Evolutionary conservation across 495 filamentous ascomycete species (phyloP).

Genomic region (Hyphodiscus hymeniophilus): DNA sequence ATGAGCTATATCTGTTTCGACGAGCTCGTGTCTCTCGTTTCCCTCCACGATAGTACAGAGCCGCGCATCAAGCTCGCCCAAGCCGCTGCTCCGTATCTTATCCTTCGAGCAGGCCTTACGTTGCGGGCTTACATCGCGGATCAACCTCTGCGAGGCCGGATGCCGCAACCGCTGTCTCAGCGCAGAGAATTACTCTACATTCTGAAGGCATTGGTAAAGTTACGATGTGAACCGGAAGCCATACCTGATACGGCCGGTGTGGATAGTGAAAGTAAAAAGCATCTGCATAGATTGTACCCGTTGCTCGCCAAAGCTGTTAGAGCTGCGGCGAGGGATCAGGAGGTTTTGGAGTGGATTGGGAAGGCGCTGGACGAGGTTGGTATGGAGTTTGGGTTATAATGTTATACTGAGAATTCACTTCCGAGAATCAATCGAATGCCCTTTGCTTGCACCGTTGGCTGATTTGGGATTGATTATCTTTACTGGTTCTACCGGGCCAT

Average conservation of each 20-base stretch:
- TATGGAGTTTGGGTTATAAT: slow-evolving; percentile 47
- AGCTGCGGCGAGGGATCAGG: slow-evolving; percentile 57
- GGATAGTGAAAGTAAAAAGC: slow-evolving; percentile 49
- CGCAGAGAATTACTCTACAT: slow-evolving; percentile 70
- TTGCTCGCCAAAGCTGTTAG: slow-evolving; percentile 63
- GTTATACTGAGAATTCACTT: neutral
- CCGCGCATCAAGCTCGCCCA: slow-evolving; percentile 50
- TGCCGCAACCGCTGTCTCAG: slow-evolving; percentile 82
- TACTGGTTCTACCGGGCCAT: neutral
- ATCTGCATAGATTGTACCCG: slow-evolving; percentile 75
- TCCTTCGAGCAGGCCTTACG: slow-evolving; percentile 71
- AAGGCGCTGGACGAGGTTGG: slow-evolving; percentile 59
- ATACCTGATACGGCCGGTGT: slow-evolving; percentile 56
- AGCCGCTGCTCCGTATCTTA: slow-evolving; percentile 73
- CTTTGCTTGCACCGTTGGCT: slow-evolving; percentile 1
- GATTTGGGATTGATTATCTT: slow-evolving; percentile 5
- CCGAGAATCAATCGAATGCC: neutral
- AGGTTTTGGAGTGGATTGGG: slow-evolving; percentile 47
- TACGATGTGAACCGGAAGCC: slow-evolving; percentile 63
- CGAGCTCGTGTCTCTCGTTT: slow-evolving; percentile 68
- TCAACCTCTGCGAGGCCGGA: slow-evolving; percentile 82
- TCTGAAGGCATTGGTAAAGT: slow-evolving; percentile 50
- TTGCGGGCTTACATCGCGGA: slow-evolving; percentile 81
- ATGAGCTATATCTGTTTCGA: slow-evolving; percentile 78
- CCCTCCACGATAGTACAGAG: slow-evolving; percentile 31